These are phyloP conservation scores for Hypoxylon sp. DNA, from an alignment of 2,329 filamentous ascomycete genomes.

Conservation along the genomic window DNA sequence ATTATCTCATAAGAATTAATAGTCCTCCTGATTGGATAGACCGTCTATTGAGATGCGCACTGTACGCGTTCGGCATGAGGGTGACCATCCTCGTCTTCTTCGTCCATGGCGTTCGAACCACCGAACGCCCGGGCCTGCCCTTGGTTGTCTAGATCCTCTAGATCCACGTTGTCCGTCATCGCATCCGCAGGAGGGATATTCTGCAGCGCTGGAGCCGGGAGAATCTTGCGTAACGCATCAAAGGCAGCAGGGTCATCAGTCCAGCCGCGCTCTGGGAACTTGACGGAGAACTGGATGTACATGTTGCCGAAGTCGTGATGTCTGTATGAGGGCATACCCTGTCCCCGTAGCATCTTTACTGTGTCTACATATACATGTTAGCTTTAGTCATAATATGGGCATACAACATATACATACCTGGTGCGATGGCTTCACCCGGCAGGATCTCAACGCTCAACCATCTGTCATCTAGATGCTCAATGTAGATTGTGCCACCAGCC, in stretches of 20 bases:
- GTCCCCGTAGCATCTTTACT: slow-evolving; percentile 93
- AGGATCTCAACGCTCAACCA: slow-evolving; percentile 95
- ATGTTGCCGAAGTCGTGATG: slow-evolving; percentile 97
- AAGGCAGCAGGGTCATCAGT: slow-evolving; percentile 77
- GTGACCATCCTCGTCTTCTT: slow-evolving; percentile 84
- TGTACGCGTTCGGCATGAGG: slow-evolving; percentile 84
- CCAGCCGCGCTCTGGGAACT: slow-evolving; percentile 89
- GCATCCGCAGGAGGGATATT: slow-evolving; percentile 81
- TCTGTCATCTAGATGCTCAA: slow-evolving; percentile 97
- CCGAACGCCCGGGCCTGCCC: slow-evolving; percentile 77
- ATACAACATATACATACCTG: slow-evolving; percentile 72
- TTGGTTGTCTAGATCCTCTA: slow-evolving; percentile 87
- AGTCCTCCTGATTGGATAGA: background rate
- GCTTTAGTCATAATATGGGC: slow-evolving; percentile 6
- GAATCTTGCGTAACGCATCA: slow-evolving; percentile 83
- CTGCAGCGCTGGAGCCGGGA: slow-evolving; percentile 78
- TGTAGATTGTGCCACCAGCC: slow-evolving; percentile 88
- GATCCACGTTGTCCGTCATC: slow-evolving; percentile 90
- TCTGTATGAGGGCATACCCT: slow-evolving; percentile 96
- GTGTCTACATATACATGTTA: slow-evolving; percentile 70
- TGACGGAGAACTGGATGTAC: slow-evolving; percentile 97
- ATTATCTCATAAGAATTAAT: slow-evolving; percentile 5
- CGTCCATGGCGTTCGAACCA: slow-evolving; percentile 74
- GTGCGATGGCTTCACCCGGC: slow-evolving; percentile 93
- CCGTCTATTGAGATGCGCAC: slow-evolving; percentile 85